Evolutionary conservation across 352 stramenopile species (phyloP), one percentile per base, ranked within the genome.

Genomic region (Globisporangium nodosum): DNA sequence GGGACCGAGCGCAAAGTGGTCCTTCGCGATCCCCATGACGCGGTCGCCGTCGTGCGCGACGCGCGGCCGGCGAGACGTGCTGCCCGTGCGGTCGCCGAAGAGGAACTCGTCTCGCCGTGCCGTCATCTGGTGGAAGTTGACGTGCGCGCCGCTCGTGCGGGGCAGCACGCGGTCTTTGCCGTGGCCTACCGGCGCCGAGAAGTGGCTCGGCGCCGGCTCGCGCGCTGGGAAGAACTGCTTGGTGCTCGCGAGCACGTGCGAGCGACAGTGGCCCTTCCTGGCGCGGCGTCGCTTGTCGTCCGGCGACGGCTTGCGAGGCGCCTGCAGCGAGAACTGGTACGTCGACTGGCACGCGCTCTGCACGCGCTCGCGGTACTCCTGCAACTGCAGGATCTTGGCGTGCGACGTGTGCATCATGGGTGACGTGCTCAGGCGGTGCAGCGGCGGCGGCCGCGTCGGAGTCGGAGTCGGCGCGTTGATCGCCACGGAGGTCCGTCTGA

Each of bases 301-400:
- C 5, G 7, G 21, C 15, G 13, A 18, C 7, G 49, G 42, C 30
- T 58, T 60, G 15, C 48, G 37, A 1, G 63, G 53, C 13, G 48
- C 40, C 42, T 56, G 55, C 27, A 88, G 56, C 0, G 78, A 56
- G 16, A 68, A 65, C 6, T 75, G 68, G 57, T 80, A 86, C n/a
- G 78, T 88, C 0, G 78, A 80, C 18, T 69, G 50, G 48, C 76
- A 78, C 0, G 73, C 78, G 30, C 47, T 66, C 12, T 62, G 65
- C 13, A 86, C 74, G 9, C 78, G 76, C 50, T 69, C 52, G 24
- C 69, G 69, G 56, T 88, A 86, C 53, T 85, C 73, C 43, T 83
- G 74, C 39, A 84, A 56, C 52, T 88, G 78, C 20, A 88, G 37
- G 39, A 85, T 67, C 73, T 81, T 85, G n/a, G 78, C 75, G 47